Percentiles rank a stretch among this genome's conserved stretches.
phyloP scores from a whole-genome alignment of 1,284 basidiomycete species.

The Schizophyllum commune region DNA sequence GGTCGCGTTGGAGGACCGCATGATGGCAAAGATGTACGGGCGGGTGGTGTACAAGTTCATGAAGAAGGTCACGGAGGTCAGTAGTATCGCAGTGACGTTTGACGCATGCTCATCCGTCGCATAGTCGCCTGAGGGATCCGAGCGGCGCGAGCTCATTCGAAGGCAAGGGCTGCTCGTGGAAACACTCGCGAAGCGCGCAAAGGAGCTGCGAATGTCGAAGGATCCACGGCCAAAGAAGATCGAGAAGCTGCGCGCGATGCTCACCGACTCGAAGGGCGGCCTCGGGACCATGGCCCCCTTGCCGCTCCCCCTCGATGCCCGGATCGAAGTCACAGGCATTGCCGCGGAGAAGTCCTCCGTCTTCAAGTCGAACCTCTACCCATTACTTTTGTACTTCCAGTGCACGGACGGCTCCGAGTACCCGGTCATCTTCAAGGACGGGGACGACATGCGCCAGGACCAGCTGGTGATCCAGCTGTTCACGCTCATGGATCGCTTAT shows the following conservation, averaged over 20 bases:
- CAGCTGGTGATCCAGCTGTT: slow-evolving; percentile 97
- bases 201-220: slow-evolving; percentile 84
- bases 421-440: slow-evolving; percentile 97
- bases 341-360: slow-evolving; percentile 88
- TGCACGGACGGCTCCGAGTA: slow-evolving; percentile 73
- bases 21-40: slow-evolving; percentile 88
- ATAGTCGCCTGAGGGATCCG: slow-evolving; percentile 52
- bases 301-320: slow-evolving; percentile 86
- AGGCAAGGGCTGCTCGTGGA: slow-evolving; percentile 85
- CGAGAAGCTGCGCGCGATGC: slow-evolving; percentile 80
- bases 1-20: slow-evolving; percentile 69
- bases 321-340: slow-evolving; percentile 76
- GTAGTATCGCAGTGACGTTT: slow-evolving; percentile 19
- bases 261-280: slow-evolving; percentile 81
- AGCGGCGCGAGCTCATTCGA: slow-evolving; percentile 74
- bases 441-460: slow-evolving; percentile 97
- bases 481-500: slow-evolving; percentile 91
- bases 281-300: slow-evolving; percentile 71
- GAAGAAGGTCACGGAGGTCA: slow-evolving; percentile 67
- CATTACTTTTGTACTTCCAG: slow-evolving; percentile 86
- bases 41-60: slow-evolving; percentile 86
- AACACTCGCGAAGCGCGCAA: slow-evolving; percentile 62
- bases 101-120: not conserved
- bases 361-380: slow-evolving; percentile 97
- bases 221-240: slow-evolving; percentile 96